These are phyloP conservation scores for Metrosideros polymorpha DNA, from an alignment of 441 rosid species.

Conservation along the genomic window DNA sequence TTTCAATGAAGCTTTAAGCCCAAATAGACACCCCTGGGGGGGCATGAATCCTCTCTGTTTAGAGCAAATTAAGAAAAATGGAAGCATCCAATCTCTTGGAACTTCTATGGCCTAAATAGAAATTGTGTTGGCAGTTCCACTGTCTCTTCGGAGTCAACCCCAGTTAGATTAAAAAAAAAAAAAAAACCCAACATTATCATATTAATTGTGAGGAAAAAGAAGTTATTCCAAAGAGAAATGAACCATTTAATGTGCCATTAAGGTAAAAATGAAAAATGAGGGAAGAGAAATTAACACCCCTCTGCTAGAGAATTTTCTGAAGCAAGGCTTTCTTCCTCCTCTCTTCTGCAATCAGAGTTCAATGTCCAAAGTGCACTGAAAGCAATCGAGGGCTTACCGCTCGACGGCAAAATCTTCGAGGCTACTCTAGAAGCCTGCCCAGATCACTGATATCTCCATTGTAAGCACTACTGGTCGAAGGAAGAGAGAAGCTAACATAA, in stretches of 20 bases:
- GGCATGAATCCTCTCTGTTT: not conserved
- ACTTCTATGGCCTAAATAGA: not conserved
- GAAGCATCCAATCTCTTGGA: not conserved
- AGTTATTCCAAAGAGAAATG: not conserved
- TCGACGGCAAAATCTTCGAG: rapidly evolving
- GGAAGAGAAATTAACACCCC: not conserved
- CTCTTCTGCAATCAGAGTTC: not conserved
- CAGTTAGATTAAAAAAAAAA: no score
- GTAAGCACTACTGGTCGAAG: not conserved
- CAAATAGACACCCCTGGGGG: not conserved
- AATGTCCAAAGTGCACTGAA: not conserved
- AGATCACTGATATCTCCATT: not conserved
- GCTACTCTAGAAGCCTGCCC: not conserved
- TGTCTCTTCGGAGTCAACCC: not conserved
- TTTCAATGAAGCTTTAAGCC: no score
- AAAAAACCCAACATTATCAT: not conserved
- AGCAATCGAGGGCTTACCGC: not conserved
- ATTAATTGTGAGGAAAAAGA: not conserved
- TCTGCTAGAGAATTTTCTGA: not conserved
- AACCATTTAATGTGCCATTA: not conserved
- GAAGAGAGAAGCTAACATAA: not conserved
- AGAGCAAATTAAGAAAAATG: not conserved
- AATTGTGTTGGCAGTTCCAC: not conserved
- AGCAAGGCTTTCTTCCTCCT: not conserved
- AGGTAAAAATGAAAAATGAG: not conserved